Conservation (phyloP, 1,284 basidiomycete genomes). For the Trametes versicolor region DNA sequence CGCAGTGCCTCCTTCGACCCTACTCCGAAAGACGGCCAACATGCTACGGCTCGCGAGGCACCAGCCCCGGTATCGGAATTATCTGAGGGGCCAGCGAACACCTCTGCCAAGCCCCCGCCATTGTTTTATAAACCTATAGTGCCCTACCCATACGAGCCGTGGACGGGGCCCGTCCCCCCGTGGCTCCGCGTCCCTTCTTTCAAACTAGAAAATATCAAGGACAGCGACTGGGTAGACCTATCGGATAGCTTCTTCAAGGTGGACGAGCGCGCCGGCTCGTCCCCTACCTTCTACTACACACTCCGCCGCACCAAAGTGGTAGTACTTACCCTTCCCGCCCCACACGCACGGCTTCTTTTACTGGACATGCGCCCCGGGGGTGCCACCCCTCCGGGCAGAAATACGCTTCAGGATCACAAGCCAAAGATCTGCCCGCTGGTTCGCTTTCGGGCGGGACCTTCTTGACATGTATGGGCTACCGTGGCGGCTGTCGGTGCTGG, state of each 20-base stretch:
- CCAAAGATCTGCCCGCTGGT: background rate
- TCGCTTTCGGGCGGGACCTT: conserved; percentile 18
- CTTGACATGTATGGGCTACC: conserved; percentile 9
- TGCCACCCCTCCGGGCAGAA: conserved; percentile 2
- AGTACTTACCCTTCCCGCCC: conserved; percentile 21
- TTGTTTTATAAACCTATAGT: too few relatives aligned
- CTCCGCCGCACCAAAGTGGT: background rate
- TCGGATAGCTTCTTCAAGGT: background rate
- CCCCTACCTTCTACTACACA: background rate
- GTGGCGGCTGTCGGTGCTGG: conserved; percentile 14
- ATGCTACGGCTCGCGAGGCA: too few relatives aligned
- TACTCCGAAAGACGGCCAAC: too few relatives aligned
- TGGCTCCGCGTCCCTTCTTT: background rate
- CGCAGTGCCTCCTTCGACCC: too few relatives aligned
- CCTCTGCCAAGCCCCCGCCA: too few relatives aligned
- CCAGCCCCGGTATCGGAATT: too few relatives aligned
- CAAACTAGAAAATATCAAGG: background rate
- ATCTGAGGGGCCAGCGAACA: too few relatives aligned
- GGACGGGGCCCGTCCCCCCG: background rate
- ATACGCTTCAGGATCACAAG: conserved; percentile 18
- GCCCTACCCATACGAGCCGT: too few relatives aligned
- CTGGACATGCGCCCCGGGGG: background rate
- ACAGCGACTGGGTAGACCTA: background rate
- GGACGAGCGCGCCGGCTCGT: background rate
- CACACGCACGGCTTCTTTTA: conserved; percentile 27